A percentile compares a stretch with the other conserved stretches of the same genome.
Evolutionary conservation across 2,329 filamentous ascomycete genomes (phyloP).

Genomic region (Aspergillus sp.): DNA sequence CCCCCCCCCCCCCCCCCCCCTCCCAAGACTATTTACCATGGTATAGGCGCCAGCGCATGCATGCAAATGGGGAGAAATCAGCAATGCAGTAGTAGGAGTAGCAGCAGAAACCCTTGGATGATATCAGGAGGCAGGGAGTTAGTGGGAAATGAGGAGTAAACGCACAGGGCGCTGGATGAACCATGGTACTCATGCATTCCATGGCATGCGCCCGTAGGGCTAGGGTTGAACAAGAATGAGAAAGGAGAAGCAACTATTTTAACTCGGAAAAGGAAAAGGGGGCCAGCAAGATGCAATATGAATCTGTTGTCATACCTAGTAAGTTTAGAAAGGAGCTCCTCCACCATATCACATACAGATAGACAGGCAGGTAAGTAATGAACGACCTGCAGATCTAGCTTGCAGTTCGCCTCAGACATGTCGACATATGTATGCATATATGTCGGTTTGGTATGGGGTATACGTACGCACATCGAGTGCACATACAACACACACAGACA

Average conservation of each 20-base stretch:
- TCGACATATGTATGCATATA: background rate
- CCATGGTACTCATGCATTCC: background rate
- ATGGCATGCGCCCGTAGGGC: background rate
- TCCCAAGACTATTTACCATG: background rate
- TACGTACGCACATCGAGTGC: background rate
- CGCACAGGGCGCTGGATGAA: background rate
- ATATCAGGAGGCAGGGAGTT: background rate
- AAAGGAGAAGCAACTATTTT: background rate
- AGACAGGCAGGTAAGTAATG: background rate
- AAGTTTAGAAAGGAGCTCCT: background rate
- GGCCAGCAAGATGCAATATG: background rate
- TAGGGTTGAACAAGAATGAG: background rate
- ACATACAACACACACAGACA: constrained; percentile 3
- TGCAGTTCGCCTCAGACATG: background rate
- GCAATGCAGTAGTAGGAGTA: background rate
- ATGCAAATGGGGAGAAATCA: background rate
- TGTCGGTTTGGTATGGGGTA: background rate
- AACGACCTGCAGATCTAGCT: background rate
- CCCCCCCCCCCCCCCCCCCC: too few species aligned
- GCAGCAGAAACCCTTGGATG: background rate
- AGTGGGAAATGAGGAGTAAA: background rate
- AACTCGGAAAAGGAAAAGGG: background rate
- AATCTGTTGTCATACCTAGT: constrained; percentile 1
- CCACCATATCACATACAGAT: background rate
- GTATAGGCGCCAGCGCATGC: background rate